Evolutionary conservation across 1,139 yeast genomes (phyloP).

Genomic region (Diutina rugosa): DNA sequence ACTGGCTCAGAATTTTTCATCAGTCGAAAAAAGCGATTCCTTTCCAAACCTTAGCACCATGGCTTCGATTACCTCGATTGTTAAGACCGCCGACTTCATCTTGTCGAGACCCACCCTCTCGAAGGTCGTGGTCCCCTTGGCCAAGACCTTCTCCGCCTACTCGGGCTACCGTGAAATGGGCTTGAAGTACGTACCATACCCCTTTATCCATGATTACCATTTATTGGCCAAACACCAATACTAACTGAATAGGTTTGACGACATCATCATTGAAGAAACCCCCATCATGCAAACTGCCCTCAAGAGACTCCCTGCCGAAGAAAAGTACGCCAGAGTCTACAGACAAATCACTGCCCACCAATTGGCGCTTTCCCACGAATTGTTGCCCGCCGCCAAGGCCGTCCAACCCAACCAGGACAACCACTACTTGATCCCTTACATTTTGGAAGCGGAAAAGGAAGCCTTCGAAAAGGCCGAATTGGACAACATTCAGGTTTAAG

Average conservation of each 20-base stretch:
- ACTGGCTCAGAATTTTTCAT: not conserved
- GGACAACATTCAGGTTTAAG: conserved; percentile 48
- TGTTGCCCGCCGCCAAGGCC: conserved; percentile 72
- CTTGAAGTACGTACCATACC: conserved; percentile 35
- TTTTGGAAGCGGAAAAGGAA: conserved; percentile 91
- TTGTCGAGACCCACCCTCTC: conserved; percentile 70
- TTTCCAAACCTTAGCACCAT: conserved; percentile 14
- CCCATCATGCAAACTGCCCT: conserved; percentile 81
- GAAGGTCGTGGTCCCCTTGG: conserved; percentile 65
- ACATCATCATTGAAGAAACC: conserved; percentile 76
- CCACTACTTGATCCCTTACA: conserved; percentile 76
- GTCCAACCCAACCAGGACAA: conserved; percentile 74
- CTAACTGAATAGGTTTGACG: conserved; percentile 48
- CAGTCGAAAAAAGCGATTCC: not conserved
- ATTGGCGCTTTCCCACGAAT: conserved; percentile 69
- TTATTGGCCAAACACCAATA: conserved; percentile 3
- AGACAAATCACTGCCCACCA: conserved; percentile 90
- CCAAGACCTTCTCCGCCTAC: conserved; percentile 56
- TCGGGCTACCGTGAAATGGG: conserved; percentile 95
- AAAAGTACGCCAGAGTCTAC: conserved; percentile 80
- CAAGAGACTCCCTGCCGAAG: conserved; percentile 73
- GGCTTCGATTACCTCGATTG: conserved; percentile 75
- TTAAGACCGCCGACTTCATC: conserved; percentile 69
- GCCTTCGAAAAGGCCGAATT: conserved; percentile 77
- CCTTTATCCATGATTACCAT: not conserved